phyloP scores from a whole-genome alignment of 1,139 yeast genomes.

The Yamadazyma buinensis region DNA sequence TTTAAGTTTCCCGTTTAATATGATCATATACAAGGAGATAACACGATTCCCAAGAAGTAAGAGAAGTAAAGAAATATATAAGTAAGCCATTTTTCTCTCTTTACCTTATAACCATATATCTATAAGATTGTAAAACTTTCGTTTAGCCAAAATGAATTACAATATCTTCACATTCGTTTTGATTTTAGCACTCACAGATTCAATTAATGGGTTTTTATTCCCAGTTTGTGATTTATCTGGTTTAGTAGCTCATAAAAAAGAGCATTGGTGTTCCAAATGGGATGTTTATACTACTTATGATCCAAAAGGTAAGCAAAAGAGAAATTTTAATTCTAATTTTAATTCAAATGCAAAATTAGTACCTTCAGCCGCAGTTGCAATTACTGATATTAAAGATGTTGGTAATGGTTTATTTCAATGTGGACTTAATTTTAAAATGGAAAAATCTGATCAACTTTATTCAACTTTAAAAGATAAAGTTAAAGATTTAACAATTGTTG shows the following conservation, averaged over 20 bases:
- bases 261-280: neutral
- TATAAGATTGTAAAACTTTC: too few relatives aligned
- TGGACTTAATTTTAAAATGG: constrained; percentile 20
- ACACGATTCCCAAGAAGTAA: too few relatives aligned
- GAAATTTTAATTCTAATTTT: neutral
- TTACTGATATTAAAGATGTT: constrained; percentile 18
- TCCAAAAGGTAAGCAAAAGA: neutral
- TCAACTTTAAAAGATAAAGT: constrained; percentile 13
- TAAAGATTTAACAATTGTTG: constrained; percentile 14
- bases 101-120: too few relatives aligned
- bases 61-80: too few relatives aligned
- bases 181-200: neutral
- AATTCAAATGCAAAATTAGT: constrained; percentile 7
- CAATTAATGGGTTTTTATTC: constrained; percentile 8
- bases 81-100: too few relatives aligned
- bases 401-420: constrained; percentile 17
- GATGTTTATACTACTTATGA: neutral
- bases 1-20: too few relatives aligned
- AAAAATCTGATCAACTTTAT: constrained; percentile 16
- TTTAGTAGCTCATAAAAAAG: neutral
- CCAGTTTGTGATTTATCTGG: neutral
- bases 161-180: constrained; percentile 2
- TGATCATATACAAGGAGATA: too few relatives aligned
- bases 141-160: neutral
- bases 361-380: constrained; percentile 22